Evolutionary conservation across 1,284 basidiomycete species (phyloP).

Genomic region (Apiotrichum sp.): DNA sequence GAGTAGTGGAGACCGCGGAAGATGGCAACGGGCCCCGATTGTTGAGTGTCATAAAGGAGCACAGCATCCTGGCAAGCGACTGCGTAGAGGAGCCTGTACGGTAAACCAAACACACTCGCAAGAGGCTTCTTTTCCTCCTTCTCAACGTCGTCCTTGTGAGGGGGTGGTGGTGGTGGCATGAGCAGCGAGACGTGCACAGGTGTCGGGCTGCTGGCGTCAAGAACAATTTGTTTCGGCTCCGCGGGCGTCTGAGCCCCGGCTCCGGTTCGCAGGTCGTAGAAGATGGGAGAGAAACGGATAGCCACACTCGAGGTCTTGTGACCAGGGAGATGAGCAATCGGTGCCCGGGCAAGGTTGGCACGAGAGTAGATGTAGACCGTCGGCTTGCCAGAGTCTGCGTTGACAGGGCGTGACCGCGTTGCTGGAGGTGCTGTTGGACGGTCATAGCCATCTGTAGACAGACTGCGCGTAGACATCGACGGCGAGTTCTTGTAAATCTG

Average conservation of each 20-base stretch:
- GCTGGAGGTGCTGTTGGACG: constrained; percentile 25
- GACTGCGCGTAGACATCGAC: constrained; percentile 42
- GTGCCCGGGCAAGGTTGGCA: constrained; percentile 82
- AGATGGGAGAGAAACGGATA: constrained; percentile 85
- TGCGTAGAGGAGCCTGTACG: constrained; percentile 91
- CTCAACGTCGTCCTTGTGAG: constrained; percentile 34
- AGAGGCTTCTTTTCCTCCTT: constrained; percentile 25
- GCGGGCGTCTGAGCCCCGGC: constrained; percentile 42
- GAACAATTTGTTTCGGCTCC: constrained; percentile 57
- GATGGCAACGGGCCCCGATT: constrained; percentile 83
- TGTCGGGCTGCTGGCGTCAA: constrained; percentile 59
- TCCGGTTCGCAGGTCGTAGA: constrained; percentile 76
- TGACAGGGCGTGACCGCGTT: constrained; percentile 19
- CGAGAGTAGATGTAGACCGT: constrained; percentile 94
- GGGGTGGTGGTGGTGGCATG: constrained; percentile 47
- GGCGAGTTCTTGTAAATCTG: constrained; percentile 56
- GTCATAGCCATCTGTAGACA: constrained; percentile 37
- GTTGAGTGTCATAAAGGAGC: constrained; percentile 94
- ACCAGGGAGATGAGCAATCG: constrained; percentile 89
- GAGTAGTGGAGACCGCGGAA: constrained; percentile 95
- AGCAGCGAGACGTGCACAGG: constrained; percentile 41
- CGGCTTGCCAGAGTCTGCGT: constrained; percentile 52
- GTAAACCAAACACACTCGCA: constrained; percentile 67
- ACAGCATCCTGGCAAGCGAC: constrained; percentile 96
- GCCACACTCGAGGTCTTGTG: constrained; percentile 93